Percentiles rank a stretch among this genome's conserved stretches.
Evolutionary conservation across 371 early-diverging fungal genomes (phyloP).

Genomic region (Quaeritorhiza haematococci): DNA sequence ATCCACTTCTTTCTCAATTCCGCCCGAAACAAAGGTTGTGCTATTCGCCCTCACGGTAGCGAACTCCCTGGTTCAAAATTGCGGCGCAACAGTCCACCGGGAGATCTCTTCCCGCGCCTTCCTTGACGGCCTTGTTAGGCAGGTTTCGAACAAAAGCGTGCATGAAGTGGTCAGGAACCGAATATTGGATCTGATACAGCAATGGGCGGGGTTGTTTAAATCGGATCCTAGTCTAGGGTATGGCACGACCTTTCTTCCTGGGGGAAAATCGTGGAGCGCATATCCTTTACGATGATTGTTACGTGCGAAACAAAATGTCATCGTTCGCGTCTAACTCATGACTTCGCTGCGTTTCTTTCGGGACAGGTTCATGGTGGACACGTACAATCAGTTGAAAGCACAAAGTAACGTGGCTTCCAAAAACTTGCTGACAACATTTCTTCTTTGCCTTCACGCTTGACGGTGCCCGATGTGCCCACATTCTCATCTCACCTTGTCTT

Average conservation of each 20-base stretch:
- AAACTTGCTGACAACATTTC: background rate
- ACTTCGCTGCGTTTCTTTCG: no score
- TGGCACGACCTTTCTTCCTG: background rate
- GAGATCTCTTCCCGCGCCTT: constrained; percentile 83
- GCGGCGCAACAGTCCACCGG: constrained; percentile 68
- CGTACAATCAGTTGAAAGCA: constrained; percentile 62
- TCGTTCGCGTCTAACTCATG: background rate
- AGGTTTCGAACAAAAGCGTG: constrained; percentile 60
- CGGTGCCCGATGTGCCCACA: background rate
- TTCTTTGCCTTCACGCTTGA: constrained; percentile 4
- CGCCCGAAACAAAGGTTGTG: constrained; percentile 22
- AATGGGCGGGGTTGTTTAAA: constrained; percentile 84
- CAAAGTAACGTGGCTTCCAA: constrained; percentile 26
- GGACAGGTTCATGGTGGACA: constrained; percentile 71
- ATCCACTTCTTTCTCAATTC: background rate
- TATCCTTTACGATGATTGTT: no score
- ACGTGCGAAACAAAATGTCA: background rate
- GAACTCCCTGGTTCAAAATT: constrained; percentile 87
- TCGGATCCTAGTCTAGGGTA: constrained; percentile 69
- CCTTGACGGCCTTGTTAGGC: constrained; percentile 71
- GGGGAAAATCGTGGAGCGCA: no score
- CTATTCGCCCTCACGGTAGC: constrained; percentile 44
- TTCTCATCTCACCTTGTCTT: background rate
- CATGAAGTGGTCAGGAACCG: constrained; percentile 74
- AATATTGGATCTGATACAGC: constrained; percentile 80